phyloP scores from a whole-genome alignment of 495 filamentous ascomycete species.

The Polyplosphaeria fusca region DNA sequence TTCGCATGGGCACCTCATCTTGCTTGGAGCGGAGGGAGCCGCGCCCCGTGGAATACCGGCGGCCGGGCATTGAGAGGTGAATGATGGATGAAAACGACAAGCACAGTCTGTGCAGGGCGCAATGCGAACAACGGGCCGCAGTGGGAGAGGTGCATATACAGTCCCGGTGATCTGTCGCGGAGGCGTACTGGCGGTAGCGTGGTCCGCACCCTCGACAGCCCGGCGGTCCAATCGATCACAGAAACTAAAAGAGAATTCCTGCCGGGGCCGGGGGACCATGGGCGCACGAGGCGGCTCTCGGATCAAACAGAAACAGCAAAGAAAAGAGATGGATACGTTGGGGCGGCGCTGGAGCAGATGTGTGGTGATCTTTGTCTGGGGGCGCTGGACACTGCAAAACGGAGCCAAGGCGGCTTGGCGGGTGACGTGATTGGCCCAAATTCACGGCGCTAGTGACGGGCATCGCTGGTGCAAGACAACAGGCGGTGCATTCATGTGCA shows the following conservation, averaged over 20 bases:
- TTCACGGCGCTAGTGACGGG: slow-evolving; percentile 9
- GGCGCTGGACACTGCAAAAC: background rate
- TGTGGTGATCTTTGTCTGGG: slow-evolving; percentile 28
- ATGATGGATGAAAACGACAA: too few species aligned
- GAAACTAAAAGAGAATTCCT: too few species aligned
- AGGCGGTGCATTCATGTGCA: slow-evolving; percentile 1
- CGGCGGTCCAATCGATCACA: too few species aligned
- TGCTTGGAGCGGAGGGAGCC: too few species aligned
- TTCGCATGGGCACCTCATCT: slow-evolving; percentile 16
- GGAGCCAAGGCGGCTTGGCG: background rate
- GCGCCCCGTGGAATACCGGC: too few species aligned
- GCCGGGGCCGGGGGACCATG: too few species aligned
- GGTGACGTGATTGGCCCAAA: background rate
- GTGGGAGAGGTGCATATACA: slow-evolving; percentile 7
- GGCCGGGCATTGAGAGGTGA: too few species aligned
- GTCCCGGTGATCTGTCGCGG: slow-evolving; percentile 5
- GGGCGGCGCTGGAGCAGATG: background rate
- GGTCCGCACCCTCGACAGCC: too few species aligned
- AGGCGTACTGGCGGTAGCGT: slow-evolving; percentile 17
- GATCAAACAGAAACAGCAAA: background rate
- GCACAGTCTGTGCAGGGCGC: too few species aligned
- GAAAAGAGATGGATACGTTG: background rate
- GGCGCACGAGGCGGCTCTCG: background rate
- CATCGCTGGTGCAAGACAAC: slow-evolving; percentile 9
- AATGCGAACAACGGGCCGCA: background rate